Evolutionary conservation across 306 rosid species (phyloP), one percentile per base, ranked within the genome.

Genomic region (Cercis canadensis): DNA sequence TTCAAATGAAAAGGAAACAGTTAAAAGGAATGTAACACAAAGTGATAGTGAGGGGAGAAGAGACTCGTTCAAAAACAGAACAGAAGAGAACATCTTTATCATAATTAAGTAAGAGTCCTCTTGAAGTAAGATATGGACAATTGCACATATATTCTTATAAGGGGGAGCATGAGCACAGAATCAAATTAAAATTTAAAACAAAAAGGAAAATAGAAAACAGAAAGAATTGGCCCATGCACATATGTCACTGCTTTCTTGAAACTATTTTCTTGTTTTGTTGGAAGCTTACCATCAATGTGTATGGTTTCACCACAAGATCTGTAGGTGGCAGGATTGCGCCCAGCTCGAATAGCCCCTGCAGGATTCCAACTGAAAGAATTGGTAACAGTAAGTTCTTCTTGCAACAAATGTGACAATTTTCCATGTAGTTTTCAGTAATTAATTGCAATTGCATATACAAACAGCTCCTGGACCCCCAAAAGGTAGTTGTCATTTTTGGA

Each of bases 291-390:
- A 74, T 81, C 92, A 65, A 94, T 62, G 61, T 91, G 80, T 43
- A 91, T 57, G 40, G 82, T 94, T 89, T 90, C 79, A 6, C 87
- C 99, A 43, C 56, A 15, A 58, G 77, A 83, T 80, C 70, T 83
- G 78, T 91, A 94, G 52, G 88, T 87, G 66, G 99, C 99, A 60
- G 97, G 91, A 83, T 89, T 94, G 50, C 86, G 64, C 50, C 99
- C 99, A 63, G 87, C 73, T 84, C 92, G 89, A 80, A 94, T 87
- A 77, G 99, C 97, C 75, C 92, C 99, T 24, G 90, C 83, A 69
- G 97, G 99, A 78, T 37, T 90, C 99, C 97, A 94, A 78, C 99
- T 94, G 88, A 78, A 76, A 88, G 17, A 63, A 59, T 67, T 45
- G 67, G 64, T 47, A 70, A 16, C 11, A 69, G 77, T 82, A 45